phyloP scores from a whole-genome alignment of 805 yeast species.

The Candida vartiovaarae region DNA sequence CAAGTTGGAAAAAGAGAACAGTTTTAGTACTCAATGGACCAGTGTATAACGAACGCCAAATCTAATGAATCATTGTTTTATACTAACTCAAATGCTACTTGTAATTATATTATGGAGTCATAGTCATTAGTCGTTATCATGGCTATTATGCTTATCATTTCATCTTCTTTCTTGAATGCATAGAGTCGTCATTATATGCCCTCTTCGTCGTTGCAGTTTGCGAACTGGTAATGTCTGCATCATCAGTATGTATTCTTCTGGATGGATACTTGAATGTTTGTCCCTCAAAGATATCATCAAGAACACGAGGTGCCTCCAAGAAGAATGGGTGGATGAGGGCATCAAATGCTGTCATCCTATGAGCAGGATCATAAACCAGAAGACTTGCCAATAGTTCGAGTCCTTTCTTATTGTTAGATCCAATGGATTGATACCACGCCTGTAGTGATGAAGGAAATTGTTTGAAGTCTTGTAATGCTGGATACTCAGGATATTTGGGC shows the following conservation, averaged over 20 bases:
- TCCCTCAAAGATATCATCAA: slow-evolving; percentile 75
- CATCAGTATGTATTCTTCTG: slow-evolving; percentile 81
- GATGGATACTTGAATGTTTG: slow-evolving; percentile 71
- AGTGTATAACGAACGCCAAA: background rate
- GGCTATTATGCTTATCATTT: slow-evolving; percentile 6
- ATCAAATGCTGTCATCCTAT: slow-evolving; percentile 68
- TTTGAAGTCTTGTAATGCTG: slow-evolving; percentile 49
- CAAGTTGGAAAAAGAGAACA: too few relatives aligned
- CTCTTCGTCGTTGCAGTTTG: slow-evolving; percentile 26
- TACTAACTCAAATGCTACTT: background rate
- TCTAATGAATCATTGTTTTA: background rate
- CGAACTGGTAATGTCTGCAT: slow-evolving; percentile 57
- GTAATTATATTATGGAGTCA: background rate
- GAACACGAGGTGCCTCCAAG: slow-evolving; percentile 58
- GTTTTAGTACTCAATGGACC: background rate
- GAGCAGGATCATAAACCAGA: slow-evolving; percentile 77
- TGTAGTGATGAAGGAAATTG: slow-evolving; percentile 59
- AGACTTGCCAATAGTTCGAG: slow-evolving; percentile 55
- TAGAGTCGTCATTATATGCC: slow-evolving; percentile 13
- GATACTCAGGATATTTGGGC: slow-evolving; percentile 77
- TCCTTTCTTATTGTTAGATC: slow-evolving; percentile 66
- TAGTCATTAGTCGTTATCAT: background rate
- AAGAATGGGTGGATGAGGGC: slow-evolving; percentile 79
- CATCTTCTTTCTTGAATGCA: slow-evolving; percentile 21
- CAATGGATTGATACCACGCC: slow-evolving; percentile 82